Evolutionary conservation across 345 rosid species (phyloP).

Genomic region (Dipteronia dyeriana): DNA sequence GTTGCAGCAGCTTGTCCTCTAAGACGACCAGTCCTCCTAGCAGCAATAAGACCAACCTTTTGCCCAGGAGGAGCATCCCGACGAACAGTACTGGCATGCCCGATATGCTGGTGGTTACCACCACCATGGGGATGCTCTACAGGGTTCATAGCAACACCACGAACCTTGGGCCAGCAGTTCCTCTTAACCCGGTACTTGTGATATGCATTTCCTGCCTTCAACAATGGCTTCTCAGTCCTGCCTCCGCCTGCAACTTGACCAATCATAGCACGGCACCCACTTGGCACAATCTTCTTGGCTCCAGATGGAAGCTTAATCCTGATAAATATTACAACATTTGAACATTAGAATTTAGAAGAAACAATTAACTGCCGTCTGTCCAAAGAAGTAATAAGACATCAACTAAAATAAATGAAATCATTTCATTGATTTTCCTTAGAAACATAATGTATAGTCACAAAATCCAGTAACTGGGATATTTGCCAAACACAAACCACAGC

Average conservation of each 20-base stretch:
- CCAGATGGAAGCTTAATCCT: conserved; percentile 81
- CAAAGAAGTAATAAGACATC: background rate
- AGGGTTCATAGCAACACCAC: conserved; percentile 89
- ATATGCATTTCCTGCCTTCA: conserved; percentile 76
- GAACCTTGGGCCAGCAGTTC: conserved; percentile 85
- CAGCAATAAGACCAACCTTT: conserved; percentile 83
- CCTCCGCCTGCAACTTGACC: conserved; percentile 84
- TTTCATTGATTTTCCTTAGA: background rate
- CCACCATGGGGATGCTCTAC: conserved; percentile 92
- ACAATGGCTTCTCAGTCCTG: conserved; percentile 73
- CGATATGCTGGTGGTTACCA: conserved; percentile 86
- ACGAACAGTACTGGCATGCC: conserved; percentile 71
- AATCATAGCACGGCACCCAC: conserved; percentile 76
- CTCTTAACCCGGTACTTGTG: conserved; percentile 77
- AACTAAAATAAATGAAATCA: background rate
- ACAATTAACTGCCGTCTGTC: background rate
- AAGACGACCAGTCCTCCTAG: conserved; percentile 75
- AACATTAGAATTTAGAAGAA: background rate
- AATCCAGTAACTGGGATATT: too few species aligned
- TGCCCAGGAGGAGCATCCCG: conserved; percentile 78
- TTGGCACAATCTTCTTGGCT: conserved; percentile 65
- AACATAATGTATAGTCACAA: too few species aligned
- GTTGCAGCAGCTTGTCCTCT: conserved; percentile 76
- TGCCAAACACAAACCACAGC: too few species aligned
- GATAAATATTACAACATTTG: background rate